Percentiles rank a stretch among this genome's conserved stretches.
Evolutionary conservation across 345 rosid genomes (phyloP).

Genomic region (Arabis hirsuta): DNA sequence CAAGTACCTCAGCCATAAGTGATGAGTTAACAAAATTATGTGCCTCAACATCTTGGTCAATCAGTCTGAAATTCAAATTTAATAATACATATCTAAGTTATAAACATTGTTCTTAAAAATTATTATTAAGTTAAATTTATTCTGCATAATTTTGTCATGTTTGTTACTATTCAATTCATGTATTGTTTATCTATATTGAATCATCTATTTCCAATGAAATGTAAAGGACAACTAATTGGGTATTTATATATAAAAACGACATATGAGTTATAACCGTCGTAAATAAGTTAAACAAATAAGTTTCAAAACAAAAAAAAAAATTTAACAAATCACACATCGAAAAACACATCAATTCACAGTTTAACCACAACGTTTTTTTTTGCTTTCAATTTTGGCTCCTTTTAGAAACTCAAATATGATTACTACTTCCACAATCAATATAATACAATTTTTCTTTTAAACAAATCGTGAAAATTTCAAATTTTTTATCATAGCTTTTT

Average conservation of each 20-base stretch:
- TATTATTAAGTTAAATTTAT: not conserved
- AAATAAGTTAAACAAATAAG: too few relatives aligned
- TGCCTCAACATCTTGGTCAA: too few relatives aligned
- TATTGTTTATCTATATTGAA: not conserved
- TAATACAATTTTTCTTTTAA: constrained; percentile 2
- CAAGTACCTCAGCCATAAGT: too few relatives aligned
- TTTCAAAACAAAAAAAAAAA: too few relatives aligned
- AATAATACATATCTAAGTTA: not conserved
- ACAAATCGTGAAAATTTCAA: too few relatives aligned
- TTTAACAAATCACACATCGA: too few relatives aligned
- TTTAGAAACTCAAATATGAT: not conserved
- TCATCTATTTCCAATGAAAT: too few relatives aligned
- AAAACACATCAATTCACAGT: not conserved
- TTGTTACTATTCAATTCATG: not conserved
- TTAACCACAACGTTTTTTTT: not conserved
- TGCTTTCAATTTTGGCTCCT: not conserved
- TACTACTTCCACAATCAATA: constrained; percentile 11
- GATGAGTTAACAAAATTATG: too few relatives aligned
- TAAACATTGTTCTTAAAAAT: not conserved
- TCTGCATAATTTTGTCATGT: not conserved
- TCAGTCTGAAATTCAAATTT: not conserved
- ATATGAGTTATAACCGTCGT: too few relatives aligned
- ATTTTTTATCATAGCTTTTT: too few relatives aligned
- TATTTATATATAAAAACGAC: too few relatives aligned
- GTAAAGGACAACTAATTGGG: too few relatives aligned